Evolutionary conservation across 108 stramenopile species (phyloP), one percentile per base, ranked within the genome.

Genomic region (Epithemia pelagica): DNA sequence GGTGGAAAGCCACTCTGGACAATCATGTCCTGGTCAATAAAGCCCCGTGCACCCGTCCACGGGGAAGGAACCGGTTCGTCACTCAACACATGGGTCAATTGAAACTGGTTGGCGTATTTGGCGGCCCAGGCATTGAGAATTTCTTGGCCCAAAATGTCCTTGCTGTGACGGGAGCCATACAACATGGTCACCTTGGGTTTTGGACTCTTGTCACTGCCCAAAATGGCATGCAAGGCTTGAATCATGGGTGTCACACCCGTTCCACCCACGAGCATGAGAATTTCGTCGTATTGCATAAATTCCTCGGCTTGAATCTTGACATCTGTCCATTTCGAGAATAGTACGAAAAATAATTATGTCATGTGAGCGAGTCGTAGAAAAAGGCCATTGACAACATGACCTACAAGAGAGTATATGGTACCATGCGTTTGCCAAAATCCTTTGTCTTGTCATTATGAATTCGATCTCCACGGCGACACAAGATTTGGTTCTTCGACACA

Each of bases 211-310:
- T 64, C 58, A 59, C 81, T 78, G 28, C 90, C 86, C 24, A 98
- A 69, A 63, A 96, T 81, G 59, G 94, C 96, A 75, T 96, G 94
- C 51, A 97, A 74, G 7, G 94, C 96, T 81, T 99, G 98, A 21
- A 96, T 81, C 88, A 96, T 96, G 59, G 98, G 98, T 27, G 96
- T 97, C 60, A 99, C 87, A 18, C 98, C 98, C 20, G 95, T 96
- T n/a, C 98, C 98, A 51, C 98, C 98, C 10, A 91, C 96, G 69
- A 99, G 70, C 95, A 99, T 96, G 25, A 89, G 81, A 69, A 99
- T 82, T 32, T 86, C 71, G 62, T 90, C 92, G 52, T 87, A 80
- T 52, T 64, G 59, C 67, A 85, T 83, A 21, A 84, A 85, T 52
- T 46, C 10, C 37, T 46, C 37, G 37, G 88, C 90, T 31, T 90